These are phyloP conservation scores for Teratosphaeriaceae sp. DNA, from an alignment of 2,329 filamentous ascomycete genomes.

Conservation along the genomic window DNA sequence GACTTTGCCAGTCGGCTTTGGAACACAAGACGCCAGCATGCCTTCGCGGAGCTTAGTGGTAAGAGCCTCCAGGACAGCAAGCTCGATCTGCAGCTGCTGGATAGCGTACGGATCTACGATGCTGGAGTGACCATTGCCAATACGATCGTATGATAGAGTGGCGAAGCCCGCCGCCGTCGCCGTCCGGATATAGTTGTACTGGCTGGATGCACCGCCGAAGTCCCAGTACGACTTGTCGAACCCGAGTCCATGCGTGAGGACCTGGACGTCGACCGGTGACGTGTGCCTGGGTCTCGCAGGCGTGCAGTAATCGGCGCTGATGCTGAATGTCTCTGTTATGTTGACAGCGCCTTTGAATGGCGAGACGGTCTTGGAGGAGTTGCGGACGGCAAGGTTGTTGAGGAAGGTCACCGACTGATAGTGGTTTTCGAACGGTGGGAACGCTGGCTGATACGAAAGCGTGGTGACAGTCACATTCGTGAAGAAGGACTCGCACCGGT, in stretches of 20 bases:
- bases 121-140: conserved; percentile 13
- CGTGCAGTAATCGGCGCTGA: conserved; percentile 14
- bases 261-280: conserved; percentile 8
- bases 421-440: conserved; percentile 12
- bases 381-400: conserved; percentile 6
- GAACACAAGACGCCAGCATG: conserved; percentile 7
- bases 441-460: conserved; percentile 7
- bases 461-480: conserved; percentile 5
- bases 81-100: conserved; percentile 12
- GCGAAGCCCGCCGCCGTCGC: conserved; percentile 13
- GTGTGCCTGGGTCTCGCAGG: not conserved
- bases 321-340: conserved; percentile 9
- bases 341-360: conserved; percentile 8
- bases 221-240: conserved; percentile 17
- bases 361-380: conserved; percentile 2
- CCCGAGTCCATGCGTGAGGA: conserved; percentile 17
- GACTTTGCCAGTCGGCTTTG: conserved; percentile 9
- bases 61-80: conserved; percentile 10
- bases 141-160: conserved; percentile 15
- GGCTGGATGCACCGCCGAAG: conserved; percentile 11
- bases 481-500: not conserved
- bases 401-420: conserved; percentile 12
- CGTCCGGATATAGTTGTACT: conserved; percentile 15
- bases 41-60: conserved; percentile 13
- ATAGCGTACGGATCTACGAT: conserved; percentile 13